Evolutionary conservation across 176 grass and related monocot species (phyloP).

Genomic region (Rhynchospora pubera): DNA sequence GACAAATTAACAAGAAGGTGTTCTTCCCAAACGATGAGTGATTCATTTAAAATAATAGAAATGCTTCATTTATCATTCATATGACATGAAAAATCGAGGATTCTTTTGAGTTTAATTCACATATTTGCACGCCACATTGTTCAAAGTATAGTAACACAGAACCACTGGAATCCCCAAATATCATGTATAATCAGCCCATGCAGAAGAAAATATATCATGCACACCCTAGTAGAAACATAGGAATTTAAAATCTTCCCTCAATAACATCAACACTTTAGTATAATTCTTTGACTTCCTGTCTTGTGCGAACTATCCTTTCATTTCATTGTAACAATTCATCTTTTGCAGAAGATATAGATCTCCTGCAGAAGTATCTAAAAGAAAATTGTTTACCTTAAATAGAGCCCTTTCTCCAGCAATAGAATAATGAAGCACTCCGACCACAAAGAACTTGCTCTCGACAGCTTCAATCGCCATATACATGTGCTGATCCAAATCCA

Average conservation of each 20-base stretch:
- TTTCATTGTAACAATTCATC: not conserved
- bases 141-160: not conserved
- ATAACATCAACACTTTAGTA: not conserved
- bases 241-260: not conserved
- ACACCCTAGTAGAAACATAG: not conserved
- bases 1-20: not conserved
- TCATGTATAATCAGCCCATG: not conserved
- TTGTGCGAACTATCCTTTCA: not conserved
- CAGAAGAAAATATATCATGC: not conserved
- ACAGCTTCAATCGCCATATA: conserved; percentile 54
- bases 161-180: not conserved
- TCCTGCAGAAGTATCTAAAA: not conserved
- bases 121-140: not conserved
- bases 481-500: conserved; percentile 74
- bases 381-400: conserved; percentile 50
- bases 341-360: not conserved
- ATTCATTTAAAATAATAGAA: not conserved
- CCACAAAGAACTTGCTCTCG: conserved; percentile 48
- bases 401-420: conserved; percentile 57
- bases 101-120: not conserved
- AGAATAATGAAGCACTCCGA: conserved; percentile 64
- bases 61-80: not conserved
- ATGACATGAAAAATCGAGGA: not conserved
- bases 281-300: not conserved
- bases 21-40: not conserved